Conservation (phyloP, 345 rosid genomes). For the Cardamine chenopodiifolia region DNA sequence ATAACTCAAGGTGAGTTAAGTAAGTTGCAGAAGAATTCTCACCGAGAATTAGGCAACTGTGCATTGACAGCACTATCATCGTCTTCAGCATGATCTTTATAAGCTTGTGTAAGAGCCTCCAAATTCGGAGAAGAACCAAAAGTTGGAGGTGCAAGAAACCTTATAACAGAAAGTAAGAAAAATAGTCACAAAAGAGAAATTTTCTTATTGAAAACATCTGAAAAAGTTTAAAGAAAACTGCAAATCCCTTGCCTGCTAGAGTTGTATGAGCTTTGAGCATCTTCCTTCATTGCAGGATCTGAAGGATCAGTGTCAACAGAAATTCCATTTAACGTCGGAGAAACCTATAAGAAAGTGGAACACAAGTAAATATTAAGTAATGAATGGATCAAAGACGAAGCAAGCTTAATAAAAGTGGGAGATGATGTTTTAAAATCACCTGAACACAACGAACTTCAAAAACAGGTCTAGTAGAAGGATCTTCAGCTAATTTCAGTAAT, state of each 20-base stretch:
- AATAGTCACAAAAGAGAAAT: slow-evolving; percentile 6
- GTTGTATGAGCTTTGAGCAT: slow-evolving; percentile 70
- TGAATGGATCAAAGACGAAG: not conserved
- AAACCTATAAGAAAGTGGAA: slow-evolving; percentile 53
- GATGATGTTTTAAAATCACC: slow-evolving; percentile 45
- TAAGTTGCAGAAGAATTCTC: slow-evolving; percentile 3
- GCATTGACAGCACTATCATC: slow-evolving; percentile 63
- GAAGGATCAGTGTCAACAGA: slow-evolving; percentile 50
- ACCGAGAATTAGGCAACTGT: slow-evolving; percentile 40
- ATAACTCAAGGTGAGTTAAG: not conserved
- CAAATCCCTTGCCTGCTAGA: slow-evolving; percentile 55
- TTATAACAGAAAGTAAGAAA: slow-evolving; percentile 43
- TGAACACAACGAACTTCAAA: slow-evolving; percentile 90
- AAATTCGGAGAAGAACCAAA: slow-evolving; percentile 88
- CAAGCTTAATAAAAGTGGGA: not conserved
- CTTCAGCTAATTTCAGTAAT: slow-evolving; percentile 73
- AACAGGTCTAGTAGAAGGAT: slow-evolving; percentile 72
- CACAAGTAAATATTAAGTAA: not conserved
- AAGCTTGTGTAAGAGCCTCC: slow-evolving; percentile 61
- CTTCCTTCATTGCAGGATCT: slow-evolving; percentile 68
- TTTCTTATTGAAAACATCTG: not conserved
- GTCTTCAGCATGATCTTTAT: slow-evolving; percentile 58
- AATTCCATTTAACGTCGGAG: slow-evolving; percentile 53
- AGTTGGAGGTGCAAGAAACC: slow-evolving; percentile 87
- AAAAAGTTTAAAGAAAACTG: not conserved